Conservation (phyloP, 1,284 basidiomycete genomes). For the Stereum hirsutum region DNA sequence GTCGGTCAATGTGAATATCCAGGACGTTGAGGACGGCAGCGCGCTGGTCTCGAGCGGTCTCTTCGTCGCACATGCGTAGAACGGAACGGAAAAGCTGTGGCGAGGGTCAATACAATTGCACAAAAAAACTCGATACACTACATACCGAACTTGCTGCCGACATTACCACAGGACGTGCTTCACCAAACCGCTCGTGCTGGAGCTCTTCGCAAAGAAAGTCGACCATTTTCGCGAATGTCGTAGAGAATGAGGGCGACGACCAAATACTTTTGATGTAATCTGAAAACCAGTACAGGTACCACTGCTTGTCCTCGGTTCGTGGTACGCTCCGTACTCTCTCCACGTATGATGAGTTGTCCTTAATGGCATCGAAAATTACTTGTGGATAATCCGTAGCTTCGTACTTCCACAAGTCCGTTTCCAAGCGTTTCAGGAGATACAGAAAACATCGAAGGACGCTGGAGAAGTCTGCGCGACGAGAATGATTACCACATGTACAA, state of each 20-base stretch:
- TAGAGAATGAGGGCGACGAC: conserved; percentile 42
- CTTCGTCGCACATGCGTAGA: conserved; percentile 13
- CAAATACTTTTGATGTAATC: conserved; percentile 49
- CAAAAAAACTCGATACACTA: conserved; percentile 19
- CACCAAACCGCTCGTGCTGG: conserved; percentile 63
- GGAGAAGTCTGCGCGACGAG: conserved; percentile 44
- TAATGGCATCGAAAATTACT: conserved; percentile 74
- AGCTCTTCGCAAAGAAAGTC: conserved; percentile 71
- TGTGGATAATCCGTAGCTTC: conserved; percentile 63
- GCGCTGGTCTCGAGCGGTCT: conserved; percentile 20
- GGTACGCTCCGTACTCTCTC: conserved; percentile 34
- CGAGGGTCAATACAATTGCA: conserved; percentile 1
- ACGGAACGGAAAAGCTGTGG: conserved; percentile 13
- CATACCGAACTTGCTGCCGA: conserved; percentile 52
- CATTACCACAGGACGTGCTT: conserved; percentile 50
- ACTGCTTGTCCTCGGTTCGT: conserved; percentile 26
- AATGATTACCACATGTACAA: conserved; percentile 5
- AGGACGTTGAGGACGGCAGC: conserved; percentile 31
- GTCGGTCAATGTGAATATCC: conserved; percentile 46
- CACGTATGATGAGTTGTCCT: conserved; percentile 62
- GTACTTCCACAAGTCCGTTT: conserved; percentile 51
- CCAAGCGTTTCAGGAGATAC: conserved; percentile 44
- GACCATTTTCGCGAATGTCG: conserved; percentile 60
- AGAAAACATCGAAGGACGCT: conserved; percentile 53
- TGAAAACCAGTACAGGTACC: conserved; percentile 46